Percentiles rank a stretch among this genome's conserved stretches.
Conservation (phyloP, 2,329 filamentous ascomycete genomes). For the Aspergillus piperis region DNA sequence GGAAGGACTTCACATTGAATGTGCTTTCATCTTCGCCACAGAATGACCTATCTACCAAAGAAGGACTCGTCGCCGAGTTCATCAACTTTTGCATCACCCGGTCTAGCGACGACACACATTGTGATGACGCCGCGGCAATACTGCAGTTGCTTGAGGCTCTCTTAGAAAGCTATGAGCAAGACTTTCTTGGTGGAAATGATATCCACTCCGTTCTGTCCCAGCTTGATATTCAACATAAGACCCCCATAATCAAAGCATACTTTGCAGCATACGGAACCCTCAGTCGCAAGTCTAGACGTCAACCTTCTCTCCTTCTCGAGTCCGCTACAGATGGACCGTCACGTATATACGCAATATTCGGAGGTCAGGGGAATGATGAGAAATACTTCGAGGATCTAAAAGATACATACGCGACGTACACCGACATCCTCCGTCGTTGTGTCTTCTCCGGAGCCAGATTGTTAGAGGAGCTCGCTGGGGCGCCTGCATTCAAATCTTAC, state of each 20-base stretch:
- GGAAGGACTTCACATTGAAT: not conserved
- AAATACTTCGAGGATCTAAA: conserved; percentile 29
- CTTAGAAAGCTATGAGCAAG: not conserved
- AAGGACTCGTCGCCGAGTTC: not conserved
- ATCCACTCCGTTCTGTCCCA: not conserved
- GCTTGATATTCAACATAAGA: not conserved
- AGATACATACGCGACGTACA: conserved; percentile 26
- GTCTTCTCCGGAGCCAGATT: conserved; percentile 6
- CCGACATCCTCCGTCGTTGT: conserved; percentile 10
- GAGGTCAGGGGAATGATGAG: conserved; percentile 33
- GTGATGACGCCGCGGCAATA: not conserved
- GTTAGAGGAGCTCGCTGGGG: conserved; percentile 9
- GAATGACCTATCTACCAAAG: not conserved
- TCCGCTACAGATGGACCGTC: not conserved
- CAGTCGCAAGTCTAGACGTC: not conserved
- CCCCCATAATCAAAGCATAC: conserved; percentile 1
- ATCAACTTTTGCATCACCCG: not conserved
- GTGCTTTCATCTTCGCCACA: not conserved
- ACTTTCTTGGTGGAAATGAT: not conserved
- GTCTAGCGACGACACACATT: not conserved
- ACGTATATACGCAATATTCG: conserved; percentile 23
- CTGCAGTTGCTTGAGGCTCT: not conserved
- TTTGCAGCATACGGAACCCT: not conserved
- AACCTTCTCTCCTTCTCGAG: not conserved
- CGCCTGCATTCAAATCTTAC: conserved; percentile 13